phyloP scores from a whole-genome alignment of 495 filamentous ascomycete species.

The Trichocladium uniseriatum region DNA sequence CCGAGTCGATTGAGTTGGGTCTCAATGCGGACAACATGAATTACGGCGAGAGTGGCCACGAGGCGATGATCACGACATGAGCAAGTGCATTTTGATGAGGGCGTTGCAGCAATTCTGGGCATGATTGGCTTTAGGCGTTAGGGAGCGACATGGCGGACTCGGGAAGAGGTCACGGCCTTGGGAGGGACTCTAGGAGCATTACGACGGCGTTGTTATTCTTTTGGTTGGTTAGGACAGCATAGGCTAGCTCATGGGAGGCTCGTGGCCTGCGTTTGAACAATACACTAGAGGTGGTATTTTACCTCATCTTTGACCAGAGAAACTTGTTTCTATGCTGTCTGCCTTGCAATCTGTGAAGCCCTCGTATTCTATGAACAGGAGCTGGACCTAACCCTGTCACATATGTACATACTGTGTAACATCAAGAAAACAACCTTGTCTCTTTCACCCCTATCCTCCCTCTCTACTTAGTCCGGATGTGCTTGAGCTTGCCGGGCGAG shows the following conservation, averaged over 20 bases:
- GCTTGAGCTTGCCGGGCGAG: slow-evolving; percentile 75
- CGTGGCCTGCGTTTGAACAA: not conserved
- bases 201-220: not conserved
- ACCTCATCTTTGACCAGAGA: no score
- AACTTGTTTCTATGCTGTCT: no score
- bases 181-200: not conserved
- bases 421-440: no score
- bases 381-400: not conserved
- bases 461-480: slow-evolving; percentile 78
- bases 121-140: slow-evolving; percentile 3
- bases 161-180: not conserved
- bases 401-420: not conserved
- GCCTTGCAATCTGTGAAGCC: no score
- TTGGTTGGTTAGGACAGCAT: not conserved
- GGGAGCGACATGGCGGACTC: not conserved
- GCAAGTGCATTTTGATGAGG: slow-evolving; percentile 1
- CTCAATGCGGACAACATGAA: slow-evolving; percentile 39
- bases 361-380: not conserved
- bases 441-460: slow-evolving; percentile 14
- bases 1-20: slow-evolving; percentile 61
- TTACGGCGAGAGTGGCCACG: slow-evolving; percentile 39
- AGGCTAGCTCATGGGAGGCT: not conserved
- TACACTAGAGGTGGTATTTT: no score
- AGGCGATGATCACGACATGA: slow-evolving; percentile 51
- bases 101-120: not conserved